These are phyloP conservation scores for Coniophora puteana DNA, from an alignment of 1,284 basidiomycete species.

Conservation along the genomic window DNA sequence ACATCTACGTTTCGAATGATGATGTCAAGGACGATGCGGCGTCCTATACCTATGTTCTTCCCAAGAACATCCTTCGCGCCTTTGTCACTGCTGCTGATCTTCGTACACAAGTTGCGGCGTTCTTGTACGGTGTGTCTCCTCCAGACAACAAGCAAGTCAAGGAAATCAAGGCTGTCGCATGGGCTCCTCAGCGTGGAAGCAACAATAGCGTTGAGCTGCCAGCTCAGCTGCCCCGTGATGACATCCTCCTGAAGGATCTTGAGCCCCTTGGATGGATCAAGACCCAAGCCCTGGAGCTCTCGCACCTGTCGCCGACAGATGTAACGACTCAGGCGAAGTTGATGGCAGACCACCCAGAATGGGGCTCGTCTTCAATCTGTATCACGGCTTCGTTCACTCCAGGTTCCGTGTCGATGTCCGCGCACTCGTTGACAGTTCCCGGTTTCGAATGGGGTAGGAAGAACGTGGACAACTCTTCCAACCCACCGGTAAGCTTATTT, in stretches of 20 bases:
- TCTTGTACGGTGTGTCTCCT: conserved; percentile 90
- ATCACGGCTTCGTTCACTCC: conserved; percentile 96
- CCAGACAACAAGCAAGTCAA: conserved; percentile 98
- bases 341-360: conserved; percentile 95
- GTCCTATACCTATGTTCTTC: conserved; percentile 92
- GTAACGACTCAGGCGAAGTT: conserved; percentile 95
- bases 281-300: conserved; percentile 90
- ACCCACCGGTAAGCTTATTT: conserved; percentile 57
- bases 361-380: conserved; percentile 93
- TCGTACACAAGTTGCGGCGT: conserved; percentile 94
- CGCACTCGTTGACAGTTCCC: conserved; percentile 84
- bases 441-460: conserved; percentile 99
- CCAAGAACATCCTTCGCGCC: conserved; percentile 95
- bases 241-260: conserved; percentile 91
- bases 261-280: conserved; percentile 99
- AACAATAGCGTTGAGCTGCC: conserved; percentile 93
- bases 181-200: conserved; percentile 95
- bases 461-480: conserved; percentile 82
- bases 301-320: conserved; percentile 90
- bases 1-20: conserved; percentile 99
- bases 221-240: conserved; percentile 83
- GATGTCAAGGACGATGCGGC: conserved; percentile 98
- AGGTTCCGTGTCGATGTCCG: conserved; percentile 93
- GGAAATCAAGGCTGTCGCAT: conserved; percentile 96
- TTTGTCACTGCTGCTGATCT: conserved; percentile 95